Conservation (phyloP, 805 yeast species). For the Kodamaea hsintzibuensis region DNA sequence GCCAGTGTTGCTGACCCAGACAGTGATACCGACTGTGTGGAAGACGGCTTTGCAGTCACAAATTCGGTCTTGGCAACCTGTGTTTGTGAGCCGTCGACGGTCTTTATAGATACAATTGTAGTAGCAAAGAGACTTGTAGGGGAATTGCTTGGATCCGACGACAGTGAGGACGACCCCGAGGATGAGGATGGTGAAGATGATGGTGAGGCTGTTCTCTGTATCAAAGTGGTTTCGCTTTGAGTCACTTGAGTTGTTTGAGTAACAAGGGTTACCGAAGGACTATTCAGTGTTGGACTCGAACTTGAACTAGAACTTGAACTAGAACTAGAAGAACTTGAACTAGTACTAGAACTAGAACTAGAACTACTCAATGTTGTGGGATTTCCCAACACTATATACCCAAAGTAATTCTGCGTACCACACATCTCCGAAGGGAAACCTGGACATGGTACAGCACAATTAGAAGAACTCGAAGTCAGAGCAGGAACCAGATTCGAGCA, state of each 20-base stretch:
- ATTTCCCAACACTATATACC: constrained; percentile 46
- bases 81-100: constrained; percentile 22
- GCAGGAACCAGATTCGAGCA: constrained; percentile 57
- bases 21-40: constrained; percentile 11
- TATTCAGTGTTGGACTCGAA: background rate
- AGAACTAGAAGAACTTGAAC: constrained; percentile 9
- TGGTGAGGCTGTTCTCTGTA: constrained; percentile 12
- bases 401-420: constrained; percentile 48
- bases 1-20: constrained; percentile 8
- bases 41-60: constrained; percentile 19
- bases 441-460: constrained; percentile 45
- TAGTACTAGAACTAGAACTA: constrained; percentile 9
- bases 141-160: constrained; percentile 18
- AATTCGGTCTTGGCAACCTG: constrained; percentile 23
- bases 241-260: constrained; percentile 18
- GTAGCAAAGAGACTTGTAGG: constrained; percentile 14
- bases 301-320: constrained; percentile 9
- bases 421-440: constrained; percentile 46
- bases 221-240: constrained; percentile 8
- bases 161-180: constrained; percentile 16
- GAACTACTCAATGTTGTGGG: constrained; percentile 15
- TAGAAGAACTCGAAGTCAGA: constrained; percentile 31
- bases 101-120: constrained; percentile 22
- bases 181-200: constrained; percentile 17
- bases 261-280: constrained; percentile 6